Evolutionary conservation across 208 protist species (phyloP).

Genomic region (Trypanosomatidae sp.): DNA sequence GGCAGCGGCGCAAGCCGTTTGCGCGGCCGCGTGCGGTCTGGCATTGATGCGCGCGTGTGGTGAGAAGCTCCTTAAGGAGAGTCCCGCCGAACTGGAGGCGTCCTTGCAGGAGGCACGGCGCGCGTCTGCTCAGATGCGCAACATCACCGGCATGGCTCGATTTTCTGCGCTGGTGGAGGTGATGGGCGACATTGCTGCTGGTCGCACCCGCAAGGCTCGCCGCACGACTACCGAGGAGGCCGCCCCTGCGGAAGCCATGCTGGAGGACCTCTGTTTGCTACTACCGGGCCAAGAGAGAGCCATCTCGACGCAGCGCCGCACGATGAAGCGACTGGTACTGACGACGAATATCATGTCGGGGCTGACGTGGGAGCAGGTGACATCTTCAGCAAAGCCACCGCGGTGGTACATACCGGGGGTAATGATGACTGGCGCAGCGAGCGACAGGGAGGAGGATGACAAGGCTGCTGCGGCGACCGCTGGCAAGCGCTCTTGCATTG

Average conservation of each 20-base stretch:
- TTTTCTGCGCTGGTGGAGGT: slow-evolving; percentile 63
- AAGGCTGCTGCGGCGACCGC: not conserved
- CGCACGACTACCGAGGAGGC: slow-evolving; percentile 47
- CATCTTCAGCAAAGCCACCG: slow-evolving; percentile 49
- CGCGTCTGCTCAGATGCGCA: slow-evolving; percentile 23
- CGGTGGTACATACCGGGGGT: slow-evolving; percentile 65
- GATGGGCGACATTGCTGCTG: slow-evolving; percentile 63
- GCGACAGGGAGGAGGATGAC: not conserved
- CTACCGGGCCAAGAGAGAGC: slow-evolving; percentile 34
- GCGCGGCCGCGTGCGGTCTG: slow-evolving; percentile 56
- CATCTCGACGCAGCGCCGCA: slow-evolving; percentile 36
- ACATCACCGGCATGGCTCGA: slow-evolving; percentile 34
- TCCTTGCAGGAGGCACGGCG: slow-evolving; percentile 46
- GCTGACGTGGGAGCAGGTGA: slow-evolving; percentile 48
- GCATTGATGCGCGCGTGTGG: slow-evolving; percentile 73
- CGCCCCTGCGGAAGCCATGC: slow-evolving; percentile 53
- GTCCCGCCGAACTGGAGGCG: slow-evolving; percentile 54
- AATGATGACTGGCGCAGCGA: slow-evolving; percentile 14
- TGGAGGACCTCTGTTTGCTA: slow-evolving; percentile 54
- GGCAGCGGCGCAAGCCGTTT: slow-evolving; percentile 27
- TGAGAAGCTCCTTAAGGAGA: slow-evolving; percentile 82
- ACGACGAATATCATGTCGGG: slow-evolving; percentile 52
- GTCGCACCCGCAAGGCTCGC: slow-evolving; percentile 44
- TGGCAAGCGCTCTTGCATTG: not conserved
- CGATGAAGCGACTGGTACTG: slow-evolving; percentile 57